A percentile compares a stretch with the other conserved stretches of the same genome.
Evolutionary conservation across 257 asterid species (phyloP).

Genomic region (Eucommia ulmoides): DNA sequence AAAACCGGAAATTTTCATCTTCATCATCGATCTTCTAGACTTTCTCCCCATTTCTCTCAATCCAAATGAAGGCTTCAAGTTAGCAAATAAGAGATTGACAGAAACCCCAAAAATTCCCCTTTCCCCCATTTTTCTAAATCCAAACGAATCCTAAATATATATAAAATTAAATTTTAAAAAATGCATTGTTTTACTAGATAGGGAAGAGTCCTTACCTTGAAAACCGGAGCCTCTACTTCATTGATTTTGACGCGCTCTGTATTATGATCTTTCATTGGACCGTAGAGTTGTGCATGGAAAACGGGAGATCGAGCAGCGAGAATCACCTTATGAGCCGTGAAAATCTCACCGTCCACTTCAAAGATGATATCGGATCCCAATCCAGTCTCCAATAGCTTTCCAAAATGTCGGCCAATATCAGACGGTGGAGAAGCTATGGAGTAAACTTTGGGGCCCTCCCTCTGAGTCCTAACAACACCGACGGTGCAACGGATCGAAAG

Average conservation of each 20-base stretch:
- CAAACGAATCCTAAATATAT: no score
- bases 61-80: no score
- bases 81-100: no score
- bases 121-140: no score
- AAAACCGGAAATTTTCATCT: no score
- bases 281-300: constrained; percentile 17
- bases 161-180: no score
- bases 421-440: constrained; percentile 8
- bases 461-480: constrained; percentile 15
- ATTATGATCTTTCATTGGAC: constrained; percentile 8
- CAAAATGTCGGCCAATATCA: constrained; percentile 15
- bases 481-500: constrained; percentile 15
- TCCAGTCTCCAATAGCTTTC: constrained; percentile 13
- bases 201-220: background rate
- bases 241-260: background rate
- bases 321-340: constrained; percentile 16
- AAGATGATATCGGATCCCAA: constrained; percentile 13
- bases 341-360: constrained; percentile 14
- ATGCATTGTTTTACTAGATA: no score
- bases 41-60: no score
- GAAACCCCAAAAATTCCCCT: no score
- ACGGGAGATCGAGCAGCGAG: constrained; percentile 21
- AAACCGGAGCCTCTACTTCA: background rate
- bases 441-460: constrained; percentile 11
- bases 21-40: no score